phyloP scores from a whole-genome alignment of 345 rosid genomes.

The Hibiscus mutabilis region DNA sequence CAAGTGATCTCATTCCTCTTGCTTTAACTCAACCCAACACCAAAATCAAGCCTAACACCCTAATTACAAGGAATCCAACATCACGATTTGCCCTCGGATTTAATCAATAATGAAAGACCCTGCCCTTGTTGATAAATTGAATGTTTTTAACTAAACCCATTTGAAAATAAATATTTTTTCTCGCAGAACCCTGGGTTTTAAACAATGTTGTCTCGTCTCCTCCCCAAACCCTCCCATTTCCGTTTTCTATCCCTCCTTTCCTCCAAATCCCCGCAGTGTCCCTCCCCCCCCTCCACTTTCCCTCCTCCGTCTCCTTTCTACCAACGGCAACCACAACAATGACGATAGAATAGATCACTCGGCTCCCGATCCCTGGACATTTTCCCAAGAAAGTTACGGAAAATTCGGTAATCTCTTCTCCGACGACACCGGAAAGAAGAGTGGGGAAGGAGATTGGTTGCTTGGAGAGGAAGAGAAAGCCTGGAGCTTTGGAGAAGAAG shows the following conservation, averaged over 20 bases:
- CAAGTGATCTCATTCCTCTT: too few relatives aligned
- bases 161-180: too few relatives aligned
- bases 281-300: conserved; percentile 23
- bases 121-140: too few relatives aligned
- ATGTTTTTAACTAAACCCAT: too few relatives aligned
- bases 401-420: conserved; percentile 30
- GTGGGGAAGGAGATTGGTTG: conserved; percentile 27
- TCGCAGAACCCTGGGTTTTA: neutral
- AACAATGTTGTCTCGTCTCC: conserved; percentile 66
- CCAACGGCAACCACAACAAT: conserved; percentile 24
- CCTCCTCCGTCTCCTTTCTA: conserved; percentile 36
- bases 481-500: conserved; percentile 48
- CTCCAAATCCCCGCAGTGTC: conserved; percentile 25
- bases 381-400: conserved; percentile 37
- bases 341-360: conserved; percentile 21
- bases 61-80: too few relatives aligned
- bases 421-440: conserved; percentile 19
- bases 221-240: conserved; percentile 52
- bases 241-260: conserved; percentile 35
- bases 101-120: too few relatives aligned
- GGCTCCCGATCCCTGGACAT: conserved; percentile 37
- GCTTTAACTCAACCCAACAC: too few relatives aligned
- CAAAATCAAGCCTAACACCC: too few relatives aligned
- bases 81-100: too few relatives aligned
- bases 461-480: conserved; percentile 23